Conservation (phyloP, 768 basidiomycete species). For the Vararia minispora region DNA sequence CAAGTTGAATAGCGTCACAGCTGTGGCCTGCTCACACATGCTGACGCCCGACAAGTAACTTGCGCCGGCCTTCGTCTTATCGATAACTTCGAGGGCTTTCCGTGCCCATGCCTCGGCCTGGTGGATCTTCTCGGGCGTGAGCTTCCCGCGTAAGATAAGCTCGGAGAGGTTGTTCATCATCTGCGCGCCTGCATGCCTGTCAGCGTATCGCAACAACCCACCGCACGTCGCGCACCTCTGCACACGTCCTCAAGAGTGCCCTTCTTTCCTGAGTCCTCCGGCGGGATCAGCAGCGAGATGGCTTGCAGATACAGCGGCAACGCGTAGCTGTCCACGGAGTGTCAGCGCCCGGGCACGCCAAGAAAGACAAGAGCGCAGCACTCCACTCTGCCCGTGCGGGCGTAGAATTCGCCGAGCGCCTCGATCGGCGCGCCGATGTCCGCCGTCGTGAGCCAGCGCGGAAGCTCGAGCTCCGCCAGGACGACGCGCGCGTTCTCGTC, state of each 20-base stretch:
- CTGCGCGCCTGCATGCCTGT: conserved; percentile 33
- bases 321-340: conserved; percentile 34
- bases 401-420: conserved; percentile 53
- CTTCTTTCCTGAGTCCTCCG: conserved; percentile 15
- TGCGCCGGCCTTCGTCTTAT: conserved; percentile 15
- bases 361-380: conserved; percentile 22
- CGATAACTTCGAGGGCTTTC: conserved; percentile 30
- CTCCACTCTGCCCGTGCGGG: conserved; percentile 43
- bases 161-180: conserved; percentile 39
- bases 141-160: conserved; percentile 26
- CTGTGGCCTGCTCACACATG: conserved; percentile 10
- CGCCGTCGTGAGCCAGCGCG: conserved; percentile 45
- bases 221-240: conserved; percentile 42
- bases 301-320: conserved; percentile 57
- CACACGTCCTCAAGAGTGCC: conserved; percentile 40
- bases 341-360: conserved; percentile 7
- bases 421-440: conserved; percentile 63
- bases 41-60: not conserved
- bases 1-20: conserved; percentile 12
- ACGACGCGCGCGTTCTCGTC: conserved; percentile 10
- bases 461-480: conserved; percentile 39
- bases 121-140: conserved; percentile 24
- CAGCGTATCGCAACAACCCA: no score
- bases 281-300: conserved; percentile 46
- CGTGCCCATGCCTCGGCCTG: conserved; percentile 54